A percentile compares a stretch with the other conserved stretches of the same genome.
Evolutionary conservation across 371 early-diverging fungal species (phyloP).

Genomic region (Conidiobolus incongruus): DNA sequence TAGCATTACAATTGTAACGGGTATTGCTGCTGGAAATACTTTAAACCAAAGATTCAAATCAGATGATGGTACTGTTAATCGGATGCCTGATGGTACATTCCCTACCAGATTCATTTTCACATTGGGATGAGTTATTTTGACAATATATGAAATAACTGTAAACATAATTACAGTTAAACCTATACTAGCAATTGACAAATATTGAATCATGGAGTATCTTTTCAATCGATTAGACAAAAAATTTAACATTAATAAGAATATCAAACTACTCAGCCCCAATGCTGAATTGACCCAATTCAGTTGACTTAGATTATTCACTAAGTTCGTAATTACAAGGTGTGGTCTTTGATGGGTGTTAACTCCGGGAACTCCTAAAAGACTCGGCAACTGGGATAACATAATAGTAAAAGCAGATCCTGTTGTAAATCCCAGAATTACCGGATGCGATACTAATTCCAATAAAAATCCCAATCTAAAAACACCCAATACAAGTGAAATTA

Average conservation of each 20-base stretch:
- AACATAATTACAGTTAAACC: conserved; percentile 26
- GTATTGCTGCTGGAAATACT: conserved; percentile 18
- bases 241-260: neutral
- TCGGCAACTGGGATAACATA: conserved; percentile 40
- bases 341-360: conserved; percentile 22
- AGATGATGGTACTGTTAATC: conserved; percentile 6
- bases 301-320: neutral
- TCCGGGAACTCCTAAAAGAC: conserved; percentile 39
- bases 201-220: neutral
- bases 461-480: conserved; percentile 57
- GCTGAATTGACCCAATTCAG: neutral
- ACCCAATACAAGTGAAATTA: conserved; percentile 42
- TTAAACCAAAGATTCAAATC: conserved; percentile 23
- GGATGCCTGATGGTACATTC: conserved; percentile 44
- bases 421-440: conserved; percentile 52
- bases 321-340: neutral
- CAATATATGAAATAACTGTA: neutral
- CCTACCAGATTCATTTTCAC: conserved; percentile 22
- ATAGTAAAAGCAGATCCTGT: conserved; percentile 55
- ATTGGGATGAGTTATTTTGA: conserved; percentile 7
- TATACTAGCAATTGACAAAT: neutral
- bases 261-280: neutral
- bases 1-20: conserved; percentile 44
- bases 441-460: conserved; percentile 66
- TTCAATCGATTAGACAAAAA: neutral